Base-by-base conservation (phyloP, 352 stramenopile species). In the Pilasporangium apinafurcum region DNA sequence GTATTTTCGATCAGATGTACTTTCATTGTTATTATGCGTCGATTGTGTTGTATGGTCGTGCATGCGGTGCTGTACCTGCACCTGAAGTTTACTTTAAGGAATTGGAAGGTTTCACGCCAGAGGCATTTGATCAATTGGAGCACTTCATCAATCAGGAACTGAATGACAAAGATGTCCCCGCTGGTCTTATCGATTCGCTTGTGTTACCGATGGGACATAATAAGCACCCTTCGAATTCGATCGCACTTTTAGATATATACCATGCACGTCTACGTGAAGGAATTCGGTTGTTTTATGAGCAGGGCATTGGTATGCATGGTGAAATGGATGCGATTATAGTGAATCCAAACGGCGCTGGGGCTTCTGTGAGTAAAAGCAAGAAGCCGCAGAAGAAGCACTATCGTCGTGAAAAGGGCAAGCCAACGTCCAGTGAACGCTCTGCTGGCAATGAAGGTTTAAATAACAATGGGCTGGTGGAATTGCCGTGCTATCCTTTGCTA, bases 201-300 rank as follows among this genome's bases (percentile, higher is more conserved):
- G 67, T 63, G 20, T 51, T 84, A 30, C 68, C 71, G 0, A 20
- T 70, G 34, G 27, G 38, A 5, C 34, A 48, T 27, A 28, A 51
- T 36, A 68, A 66, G 38, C 53, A 51, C 24, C 41, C 44, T 9
- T 46, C 37, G 16, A 41, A 47, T 8, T 44, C 44, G 5, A 8
- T 52, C 30, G 62, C 68, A 22, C 48, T 91, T 27, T 47, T 91
- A 4, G 41, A 69, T 1, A 70, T 91, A 16, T 77, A 65, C 31
- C 75, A 86, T 47, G 42, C 59, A n/a, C 66, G 76, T 6, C 42
- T 88, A 2, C 70, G 71, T 13, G 76, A 88, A 46, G 79, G 79
- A 18, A 46, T 92, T 4, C 76, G 74, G 4, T 35, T 92, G 22
- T 92, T 89, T 51, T 92, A 92, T 53, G 76, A 89, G 51, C 48